Base-by-base conservation (phyloP, 805 yeast species). In the Wickerhamomyces silvicola region DNA sequence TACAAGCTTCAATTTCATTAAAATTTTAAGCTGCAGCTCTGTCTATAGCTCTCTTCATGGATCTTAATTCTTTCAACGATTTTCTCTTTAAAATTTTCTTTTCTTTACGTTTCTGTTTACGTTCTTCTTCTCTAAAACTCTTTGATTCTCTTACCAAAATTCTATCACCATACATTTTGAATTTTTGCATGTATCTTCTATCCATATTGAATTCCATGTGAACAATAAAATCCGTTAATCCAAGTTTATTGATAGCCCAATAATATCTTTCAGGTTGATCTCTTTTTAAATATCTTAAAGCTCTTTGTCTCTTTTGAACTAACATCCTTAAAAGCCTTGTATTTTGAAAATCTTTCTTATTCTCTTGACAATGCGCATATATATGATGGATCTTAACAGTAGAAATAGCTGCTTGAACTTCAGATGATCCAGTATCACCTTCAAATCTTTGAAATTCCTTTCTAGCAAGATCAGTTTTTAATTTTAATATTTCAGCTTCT, bases 401-500 rank as follows among this genome's bases (percentile, higher is more conserved):
- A 62, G 80, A 62, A 18, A 84, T 71, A 3, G 97, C 97, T 2
- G 97, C 96, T 59, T 88, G 97, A 17, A 88, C 96, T 60, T 90
- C 97, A 33, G 94, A 77, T 2, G 95, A 84, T 3, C 95, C 97
- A 1, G 96, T 84, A 56, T 92, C 97, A 33, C 95, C 95, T 28
- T 78, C 86, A 42, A 71, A 68, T 49, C 95, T 70, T 46, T 75
- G 78, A 57, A 90, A 88, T 60, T 90, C 97, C 45, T 71, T 61
- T 31, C 75, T 68, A 1, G 97, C 96, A 28, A 81, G 56, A 28
- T 60, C 60, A 2, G 75, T 64, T 18, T 85, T 81, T 43, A 73
- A 54, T 42, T 74, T 72, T 48, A 69, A 64, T 36, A 66, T 64
- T 41, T 83, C 87, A 13, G 59, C 53, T 31, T 69, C 68, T 43